Evolutionary conservation across 805 yeast genomes (phyloP).

Genomic region (Cyberlindnera japonica): DNA sequence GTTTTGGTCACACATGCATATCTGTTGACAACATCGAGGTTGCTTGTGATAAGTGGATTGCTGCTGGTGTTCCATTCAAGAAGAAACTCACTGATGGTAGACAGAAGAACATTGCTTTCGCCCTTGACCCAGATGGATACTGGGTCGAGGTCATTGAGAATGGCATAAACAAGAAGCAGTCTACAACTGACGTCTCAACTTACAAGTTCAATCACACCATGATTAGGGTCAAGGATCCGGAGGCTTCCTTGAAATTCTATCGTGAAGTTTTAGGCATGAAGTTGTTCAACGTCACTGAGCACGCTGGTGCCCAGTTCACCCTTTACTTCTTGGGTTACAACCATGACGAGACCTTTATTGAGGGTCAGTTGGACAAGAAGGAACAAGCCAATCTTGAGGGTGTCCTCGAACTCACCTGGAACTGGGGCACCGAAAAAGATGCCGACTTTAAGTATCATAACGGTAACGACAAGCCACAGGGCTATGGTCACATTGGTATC

Average conservation of each 20-base stretch:
- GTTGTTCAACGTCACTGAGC: slow-evolving; percentile 51
- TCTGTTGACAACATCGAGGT: slow-evolving; percentile 75
- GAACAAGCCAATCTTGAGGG: slow-evolving; percentile 53
- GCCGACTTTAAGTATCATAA: slow-evolving; percentile 71
- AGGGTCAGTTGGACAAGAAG: slow-evolving; percentile 32
- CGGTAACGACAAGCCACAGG: slow-evolving; percentile 76
- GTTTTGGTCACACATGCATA: slow-evolving; percentile 92
- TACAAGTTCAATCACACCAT: slow-evolving; percentile 75
- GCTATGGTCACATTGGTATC: slow-evolving; percentile 84
- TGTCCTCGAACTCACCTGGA: slow-evolving; percentile 85
- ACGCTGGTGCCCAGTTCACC: slow-evolving; percentile 72
- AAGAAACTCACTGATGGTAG: slow-evolving; percentile 87
- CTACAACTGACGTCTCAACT: slow-evolving; percentile 32
- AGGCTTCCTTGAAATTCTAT: slow-evolving; percentile 73
- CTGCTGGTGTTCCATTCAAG: slow-evolving; percentile 67
- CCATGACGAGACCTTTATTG: slow-evolving; percentile 41
- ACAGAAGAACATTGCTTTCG: slow-evolving; percentile 90
- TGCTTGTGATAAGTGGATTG: slow-evolving; percentile 55
- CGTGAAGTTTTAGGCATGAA: slow-evolving; percentile 78
- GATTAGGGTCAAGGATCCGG: slow-evolving; percentile 89
- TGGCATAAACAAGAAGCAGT: slow-evolving; percentile 39
- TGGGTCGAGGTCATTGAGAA: slow-evolving; percentile 89
- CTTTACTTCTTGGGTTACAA: slow-evolving; percentile 82
- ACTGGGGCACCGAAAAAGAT: slow-evolving; percentile 92
- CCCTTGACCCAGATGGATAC: slow-evolving; percentile 92